phyloP scores from a whole-genome alignment of 1,284 basidiomycete genomes.

The Boletus mariae region DNA sequence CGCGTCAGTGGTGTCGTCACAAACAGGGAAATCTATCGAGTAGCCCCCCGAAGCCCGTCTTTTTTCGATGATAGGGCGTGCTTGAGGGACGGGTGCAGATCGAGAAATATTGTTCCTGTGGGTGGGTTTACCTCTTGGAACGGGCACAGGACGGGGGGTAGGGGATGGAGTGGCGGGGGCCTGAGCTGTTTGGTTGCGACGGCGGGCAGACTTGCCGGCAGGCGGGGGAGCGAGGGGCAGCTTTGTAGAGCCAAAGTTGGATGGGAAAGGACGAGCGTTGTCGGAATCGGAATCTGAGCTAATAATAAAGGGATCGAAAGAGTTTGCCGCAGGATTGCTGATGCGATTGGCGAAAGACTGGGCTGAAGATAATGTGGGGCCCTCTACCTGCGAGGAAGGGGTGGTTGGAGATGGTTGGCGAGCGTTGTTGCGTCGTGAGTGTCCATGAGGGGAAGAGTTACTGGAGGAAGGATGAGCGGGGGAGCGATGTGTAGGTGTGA shows the following conservation, averaged over 20 bases:
- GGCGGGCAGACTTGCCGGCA: conserved; percentile 52
- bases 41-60: conserved; percentile 31
- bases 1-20: conserved; percentile 61
- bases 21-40: conserved; percentile 52
- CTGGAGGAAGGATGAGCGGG: conserved; percentile 28
- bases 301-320: conserved; percentile 57
- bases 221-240: conserved; percentile 43
- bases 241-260: conserved; percentile 31
- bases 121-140: conserved; percentile 44
- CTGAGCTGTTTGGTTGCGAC: conserved; percentile 35
- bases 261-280: conserved; percentile 18
- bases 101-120: conserved; percentile 35
- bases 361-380: conserved; percentile 25
- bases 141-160: conserved; percentile 35
- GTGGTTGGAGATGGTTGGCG: conserved; percentile 60
- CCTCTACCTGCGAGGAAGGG: conserved; percentile 62
- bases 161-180: conserved; percentile 28
- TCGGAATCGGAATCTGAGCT: conserved; percentile 39
- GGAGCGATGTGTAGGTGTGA: background rate
- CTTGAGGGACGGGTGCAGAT: conserved; percentile 28
- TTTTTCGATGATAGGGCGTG: conserved; percentile 19
- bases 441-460: conserved; percentile 47
- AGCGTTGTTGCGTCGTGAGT: conserved; percentile 45
- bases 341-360: conserved; percentile 32
- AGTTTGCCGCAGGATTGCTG: conserved; percentile 37